Evolutionary conservation across 2,329 filamentous ascomycete genomes (phyloP), one percentile per base, ranked within the genome.

Genomic region (Cladosporium sphaerospermum): DNA sequence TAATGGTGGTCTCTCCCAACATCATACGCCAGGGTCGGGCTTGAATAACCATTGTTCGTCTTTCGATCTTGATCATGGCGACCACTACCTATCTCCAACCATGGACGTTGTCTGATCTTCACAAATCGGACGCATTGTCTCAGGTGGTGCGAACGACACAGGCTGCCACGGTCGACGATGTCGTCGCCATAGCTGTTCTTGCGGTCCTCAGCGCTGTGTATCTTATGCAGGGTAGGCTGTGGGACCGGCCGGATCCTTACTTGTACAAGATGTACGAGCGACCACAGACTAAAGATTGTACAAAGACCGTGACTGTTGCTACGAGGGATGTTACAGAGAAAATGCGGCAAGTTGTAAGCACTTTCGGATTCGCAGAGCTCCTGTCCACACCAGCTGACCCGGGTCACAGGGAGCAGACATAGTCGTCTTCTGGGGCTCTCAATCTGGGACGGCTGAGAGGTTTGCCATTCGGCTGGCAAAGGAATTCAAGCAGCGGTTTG

Each of bases 181-280:
- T 56, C 9, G 43, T 55, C 9, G 56, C 57, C 1, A 44, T 59
- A 33, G 56, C 53, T 19, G 18, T 58, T 16, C 41, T 61, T 14
- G 57, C 56, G 4, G 39, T 54, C 13, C 45, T 54, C 6, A 54
- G 54, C 16, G 51, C 56, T 36, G 53, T 54, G 31, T 57, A 58
- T 28, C 44, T 55, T 2, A 39, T 36, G 31, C 37, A 39, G n/a
- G 52, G 53, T 16, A 53, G 51, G 16, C 34, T 58, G 2, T 78
- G 75, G 74, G 75, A 78, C 50, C 74, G 68, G 40, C 72, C 75
- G 8, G 76, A 80, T 56, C 77, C 77, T 4, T 71, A 77, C 53
- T 60, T 71, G 36, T 66, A 77, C 57, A 64, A 78, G 19, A 75
- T 69, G 61, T 81, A 73, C 47, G 73, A 79, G 57, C 69, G 71